Conservation (phyloP, 2,329 filamentous ascomycete genomes). For the Macroventuria anomochaeta region DNA sequence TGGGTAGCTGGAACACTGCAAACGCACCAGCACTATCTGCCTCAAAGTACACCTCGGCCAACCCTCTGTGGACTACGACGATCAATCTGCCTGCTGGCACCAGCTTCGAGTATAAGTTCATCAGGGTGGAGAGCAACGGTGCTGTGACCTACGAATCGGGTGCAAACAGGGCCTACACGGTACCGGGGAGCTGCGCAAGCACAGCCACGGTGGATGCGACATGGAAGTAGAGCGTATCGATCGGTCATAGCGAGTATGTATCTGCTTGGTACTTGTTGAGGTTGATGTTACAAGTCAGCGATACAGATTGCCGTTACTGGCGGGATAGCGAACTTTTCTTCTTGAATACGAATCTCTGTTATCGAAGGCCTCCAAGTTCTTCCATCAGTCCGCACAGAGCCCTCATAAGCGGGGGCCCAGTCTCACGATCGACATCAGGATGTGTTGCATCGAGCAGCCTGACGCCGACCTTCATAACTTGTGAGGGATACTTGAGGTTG, state of each 20-base stretch:
- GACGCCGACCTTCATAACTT: slow-evolving; percentile 29
- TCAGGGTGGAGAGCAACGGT: slow-evolving; percentile 54
- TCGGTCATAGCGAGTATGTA: too few species aligned
- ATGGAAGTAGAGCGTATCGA: slow-evolving; percentile 31
- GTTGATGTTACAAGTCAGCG: not conserved
- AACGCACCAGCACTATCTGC: slow-evolving; percentile 51
- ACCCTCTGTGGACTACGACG: slow-evolving; percentile 56
- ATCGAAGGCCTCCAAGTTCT: slow-evolving; percentile 14
- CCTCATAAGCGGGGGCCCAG: slow-evolving; percentile 23
- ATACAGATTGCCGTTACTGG: not conserved
- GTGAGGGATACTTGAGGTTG: slow-evolving; percentile 20
- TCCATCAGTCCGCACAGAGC: slow-evolving; percentile 30
- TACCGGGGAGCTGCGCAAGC: slow-evolving; percentile 31
- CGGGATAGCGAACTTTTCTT: not conserved
- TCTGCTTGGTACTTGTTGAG: not conserved
- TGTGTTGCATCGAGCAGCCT: slow-evolving; percentile 25
- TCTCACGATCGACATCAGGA: slow-evolving; percentile 24
- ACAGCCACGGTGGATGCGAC: slow-evolving; percentile 24
- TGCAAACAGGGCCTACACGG: slow-evolving; percentile 51
- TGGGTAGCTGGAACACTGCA: slow-evolving; percentile 55
- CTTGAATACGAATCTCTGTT: not conserved
- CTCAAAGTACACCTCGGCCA: slow-evolving; percentile 51
- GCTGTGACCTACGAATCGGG: slow-evolving; percentile 55
- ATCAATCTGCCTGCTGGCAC: slow-evolving; percentile 52
- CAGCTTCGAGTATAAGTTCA: slow-evolving; percentile 56